Conservation (phyloP, 768 basidiomycete genomes). For the Suillus americanus region DNA sequence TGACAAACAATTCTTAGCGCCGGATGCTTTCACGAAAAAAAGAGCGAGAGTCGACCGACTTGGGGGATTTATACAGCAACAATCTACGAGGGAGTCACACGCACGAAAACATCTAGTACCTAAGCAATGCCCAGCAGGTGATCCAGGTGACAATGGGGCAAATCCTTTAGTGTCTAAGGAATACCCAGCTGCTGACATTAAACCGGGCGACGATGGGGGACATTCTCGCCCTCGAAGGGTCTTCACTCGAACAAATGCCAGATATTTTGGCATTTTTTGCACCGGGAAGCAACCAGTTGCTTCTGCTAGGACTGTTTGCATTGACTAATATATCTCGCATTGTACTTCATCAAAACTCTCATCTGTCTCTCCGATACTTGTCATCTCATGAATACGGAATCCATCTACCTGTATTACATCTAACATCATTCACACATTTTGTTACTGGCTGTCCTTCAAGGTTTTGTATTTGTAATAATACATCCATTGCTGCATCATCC, state of each 20-base stretch:
- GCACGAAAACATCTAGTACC: neutral
- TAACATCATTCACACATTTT: neutral
- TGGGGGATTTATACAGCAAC: neutral
- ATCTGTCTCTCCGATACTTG: neutral
- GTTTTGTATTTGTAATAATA: neutral
- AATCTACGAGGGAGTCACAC: neutral
- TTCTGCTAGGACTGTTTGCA: neutral
- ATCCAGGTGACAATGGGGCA: neutral
- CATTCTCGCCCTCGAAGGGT: constrained; percentile 12
- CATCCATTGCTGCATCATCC: no score
- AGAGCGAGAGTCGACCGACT: neutral
- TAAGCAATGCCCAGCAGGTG: constrained; percentile 1
- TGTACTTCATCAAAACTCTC: neutral
- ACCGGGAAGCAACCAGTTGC: constrained; percentile 26
- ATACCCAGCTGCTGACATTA: constrained; percentile 10
- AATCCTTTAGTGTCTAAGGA: neutral
- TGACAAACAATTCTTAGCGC: constrained; percentile 32
- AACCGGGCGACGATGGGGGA: constrained; percentile 2
- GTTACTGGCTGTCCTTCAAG: neutral
- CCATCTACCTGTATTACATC: neutral
- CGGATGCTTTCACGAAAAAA: constrained; percentile 34
- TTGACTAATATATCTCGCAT: neutral
- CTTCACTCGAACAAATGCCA: constrained; percentile 16
- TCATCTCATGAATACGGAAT: neutral
- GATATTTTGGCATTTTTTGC: constrained; percentile 39